A percentile compares a stretch with the other conserved stretches of the same genome.
Conservation (phyloP, 441 rosid genomes). For the Populus trichocarpa region DNA sequence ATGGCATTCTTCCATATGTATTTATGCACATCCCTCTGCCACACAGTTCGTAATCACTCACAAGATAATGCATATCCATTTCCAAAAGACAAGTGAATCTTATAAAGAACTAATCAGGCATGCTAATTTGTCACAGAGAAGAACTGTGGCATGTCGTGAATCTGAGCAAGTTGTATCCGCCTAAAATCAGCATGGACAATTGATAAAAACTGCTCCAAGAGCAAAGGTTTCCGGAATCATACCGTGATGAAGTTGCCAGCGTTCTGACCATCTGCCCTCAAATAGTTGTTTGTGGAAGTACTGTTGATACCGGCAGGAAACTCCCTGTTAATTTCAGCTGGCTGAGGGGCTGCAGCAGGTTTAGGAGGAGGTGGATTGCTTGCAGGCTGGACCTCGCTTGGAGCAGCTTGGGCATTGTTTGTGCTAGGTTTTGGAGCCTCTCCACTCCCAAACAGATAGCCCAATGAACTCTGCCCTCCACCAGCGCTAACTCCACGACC, state of each 20-base stretch:
- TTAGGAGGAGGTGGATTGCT: constrained; percentile 34
- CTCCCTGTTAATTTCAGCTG: constrained; percentile 49
- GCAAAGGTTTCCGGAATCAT: constrained; percentile 13
- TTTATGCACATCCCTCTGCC: not conserved
- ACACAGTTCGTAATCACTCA: not conserved
- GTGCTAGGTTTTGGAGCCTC: constrained; percentile 60
- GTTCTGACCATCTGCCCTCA: constrained; percentile 84
- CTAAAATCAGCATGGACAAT: not conserved
- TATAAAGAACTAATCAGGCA: not conserved
- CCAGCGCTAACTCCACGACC: constrained; percentile 79
- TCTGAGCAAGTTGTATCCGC: not conserved
- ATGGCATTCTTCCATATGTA: not conserved
- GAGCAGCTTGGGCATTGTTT: constrained; percentile 28
- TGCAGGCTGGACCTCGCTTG: constrained; percentile 34
- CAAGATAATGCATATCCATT: not conserved
- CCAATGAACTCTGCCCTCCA: constrained; percentile 78
- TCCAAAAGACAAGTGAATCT: not conserved
- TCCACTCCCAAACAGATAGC: constrained; percentile 63
- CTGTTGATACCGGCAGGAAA: constrained; percentile 73
- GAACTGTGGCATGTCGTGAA: not conserved
- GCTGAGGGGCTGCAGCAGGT: constrained; percentile 41
- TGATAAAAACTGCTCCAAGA: not conserved
- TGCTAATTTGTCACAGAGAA: not conserved
- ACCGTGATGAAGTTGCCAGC: constrained; percentile 88
- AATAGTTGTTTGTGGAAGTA: constrained; percentile 64